Evolutionary conservation across 768 basidiomycete genomes (phyloP), one percentile per base, ranked within the genome.

Genomic region (Auriscalpium orientale): DNA sequence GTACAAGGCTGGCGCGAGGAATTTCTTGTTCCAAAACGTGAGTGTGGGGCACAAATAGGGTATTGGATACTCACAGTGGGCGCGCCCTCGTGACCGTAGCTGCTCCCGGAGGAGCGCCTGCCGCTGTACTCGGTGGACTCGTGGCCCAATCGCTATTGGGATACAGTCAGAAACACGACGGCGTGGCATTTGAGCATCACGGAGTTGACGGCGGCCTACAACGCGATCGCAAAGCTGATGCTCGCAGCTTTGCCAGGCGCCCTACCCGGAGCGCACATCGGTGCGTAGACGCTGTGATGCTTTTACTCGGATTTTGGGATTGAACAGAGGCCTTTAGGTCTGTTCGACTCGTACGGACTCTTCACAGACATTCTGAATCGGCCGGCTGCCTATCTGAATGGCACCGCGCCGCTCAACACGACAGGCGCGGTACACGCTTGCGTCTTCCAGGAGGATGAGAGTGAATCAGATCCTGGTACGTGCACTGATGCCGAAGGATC

Each of bases 21-120:
- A 87, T 62, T 85, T 87, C 63, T 66, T 87, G 50, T 82, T 87
- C 71, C 82, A 84, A 59, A 86, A 85, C 60, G 85, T 84, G 57
- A 68, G 80, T 63, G 50, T 20, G n/a, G 45, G 18, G 8, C 13
- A 43, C 16, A 1, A 22, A 8, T 21, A 20, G 3, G 4, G 16
- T 3, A 9, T 4, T 16, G 16, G 4, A 15, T 5, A 47, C 43
- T 20, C 37, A 33, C 54, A 35, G 8, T 33, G 36, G 53, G 6
- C 11, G 22, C 1, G 16, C 13, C 57, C 22, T 43, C 12, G 18
- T n/a, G 49, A 28, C 51, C 28, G 12, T 54, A 74, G 72, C 70
- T 74, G 69, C 60, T 73, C 9, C 72, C 72, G 9, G 64, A 72
- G 7, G 58, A 72, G 36, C 51, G 63, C 11, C 60, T 66, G 1